Evolutionary conservation across 1,284 basidiomycete genomes (phyloP).

Genomic region (Ceratobasidium sp.): DNA sequence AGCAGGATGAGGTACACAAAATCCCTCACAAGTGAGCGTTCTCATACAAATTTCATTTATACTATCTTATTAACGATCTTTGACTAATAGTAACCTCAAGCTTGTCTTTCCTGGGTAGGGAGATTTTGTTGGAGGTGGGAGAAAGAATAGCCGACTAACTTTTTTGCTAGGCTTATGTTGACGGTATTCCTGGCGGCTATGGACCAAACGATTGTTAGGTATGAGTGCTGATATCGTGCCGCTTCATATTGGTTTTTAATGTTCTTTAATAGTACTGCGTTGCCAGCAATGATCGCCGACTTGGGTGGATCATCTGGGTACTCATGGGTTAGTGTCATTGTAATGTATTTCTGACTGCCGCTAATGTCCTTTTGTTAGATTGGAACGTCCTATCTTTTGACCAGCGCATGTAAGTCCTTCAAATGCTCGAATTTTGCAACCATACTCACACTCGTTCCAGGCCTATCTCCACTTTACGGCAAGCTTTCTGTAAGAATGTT

Average conservation of each 20-base stretch:
- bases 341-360: background rate
- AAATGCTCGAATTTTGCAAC: background rate
- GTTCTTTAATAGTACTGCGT: conserved; percentile 70
- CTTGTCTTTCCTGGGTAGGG: conserved; percentile 61
- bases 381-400: conserved; percentile 74
- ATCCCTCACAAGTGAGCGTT: conserved; percentile 49
- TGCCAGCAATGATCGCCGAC: conserved; percentile 80
- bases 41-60: background rate
- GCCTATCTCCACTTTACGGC: conserved; percentile 79
- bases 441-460: conserved; percentile 55
- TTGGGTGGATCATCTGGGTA: conserved; percentile 64
- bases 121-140: background rate
- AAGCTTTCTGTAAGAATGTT: conserved; percentile 69
- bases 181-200: conserved; percentile 67
- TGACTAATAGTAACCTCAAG: conserved; percentile 58
- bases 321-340: conserved; percentile 48
- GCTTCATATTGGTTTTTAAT: conserved; percentile 10
- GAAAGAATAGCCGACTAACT: background rate
- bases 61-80: conserved; percentile 21
- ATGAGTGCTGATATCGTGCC: background rate
- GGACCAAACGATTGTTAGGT: conserved; percentile 61
- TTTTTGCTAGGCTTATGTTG: conserved; percentile 68
- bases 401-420: conserved; percentile 60
- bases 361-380: conserved; percentile 32
- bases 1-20: conserved; percentile 46